Evolutionary conservation across 495 filamentous ascomycete genomes (phyloP).

Genomic region (Xylaria grammica): DNA sequence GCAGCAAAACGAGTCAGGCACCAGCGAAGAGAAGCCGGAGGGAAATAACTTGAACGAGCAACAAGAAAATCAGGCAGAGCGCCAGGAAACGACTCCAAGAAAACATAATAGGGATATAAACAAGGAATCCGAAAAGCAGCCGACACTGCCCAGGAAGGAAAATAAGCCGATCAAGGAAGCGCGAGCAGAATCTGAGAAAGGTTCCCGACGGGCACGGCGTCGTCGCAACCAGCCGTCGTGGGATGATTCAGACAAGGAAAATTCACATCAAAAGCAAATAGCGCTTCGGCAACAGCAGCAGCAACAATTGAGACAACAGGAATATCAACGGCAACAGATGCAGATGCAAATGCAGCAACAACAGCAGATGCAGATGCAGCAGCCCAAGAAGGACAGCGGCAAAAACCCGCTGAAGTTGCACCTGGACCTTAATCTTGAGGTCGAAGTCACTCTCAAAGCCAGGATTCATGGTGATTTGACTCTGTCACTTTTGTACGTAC

Average conservation of each 20-base stretch:
- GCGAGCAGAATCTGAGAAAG: conserved; percentile 33
- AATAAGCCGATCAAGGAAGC: conserved; percentile 25
- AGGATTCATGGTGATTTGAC: conserved; percentile 92
- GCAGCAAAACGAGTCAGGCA: conserved; percentile 18
- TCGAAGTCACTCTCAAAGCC: conserved; percentile 89
- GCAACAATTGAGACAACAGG: conserved; percentile 55
- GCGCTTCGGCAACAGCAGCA: conserved; percentile 28
- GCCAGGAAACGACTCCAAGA: conserved; percentile 13
- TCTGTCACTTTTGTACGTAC: conserved; percentile 77
- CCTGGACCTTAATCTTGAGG: conserved; percentile 84
- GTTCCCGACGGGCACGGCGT: conserved; percentile 33
- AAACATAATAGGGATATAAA: conserved; percentile 17
- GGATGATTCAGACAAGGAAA: conserved; percentile 31
- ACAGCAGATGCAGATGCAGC: conserved; percentile 30
- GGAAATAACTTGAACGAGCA: conserved; percentile 18
- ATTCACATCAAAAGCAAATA: conserved; percentile 32
- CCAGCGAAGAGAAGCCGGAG: conserved; percentile 15
- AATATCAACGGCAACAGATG: conserved; percentile 31
- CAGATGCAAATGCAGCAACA: conserved; percentile 51
- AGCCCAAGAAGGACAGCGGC: conserved; percentile 41
- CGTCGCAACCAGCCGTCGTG: conserved; percentile 37
- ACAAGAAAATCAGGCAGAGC: not conserved
- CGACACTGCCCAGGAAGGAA: conserved; percentile 48
- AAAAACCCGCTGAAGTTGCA: conserved; percentile 75
- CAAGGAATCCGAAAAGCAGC: conserved; percentile 42